These are phyloP conservation scores for Alternaria angustiovoidea DNA, from an alignment of 2,329 filamentous ascomycete species.

Conservation along the genomic window DNA sequence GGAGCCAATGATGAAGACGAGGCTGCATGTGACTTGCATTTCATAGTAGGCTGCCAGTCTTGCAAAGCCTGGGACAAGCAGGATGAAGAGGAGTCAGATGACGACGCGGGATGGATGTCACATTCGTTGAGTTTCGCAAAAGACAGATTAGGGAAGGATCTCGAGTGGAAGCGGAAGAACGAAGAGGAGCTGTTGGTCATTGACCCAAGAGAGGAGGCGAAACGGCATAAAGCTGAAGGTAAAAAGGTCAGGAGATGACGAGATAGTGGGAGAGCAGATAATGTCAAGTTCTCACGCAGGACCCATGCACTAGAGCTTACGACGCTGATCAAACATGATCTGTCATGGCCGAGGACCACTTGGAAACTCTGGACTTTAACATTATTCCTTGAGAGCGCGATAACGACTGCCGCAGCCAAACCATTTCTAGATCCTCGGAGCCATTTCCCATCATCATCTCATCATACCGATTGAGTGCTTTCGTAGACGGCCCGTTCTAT, in stretches of 20 bases:
- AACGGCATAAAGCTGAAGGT: slow-evolving; percentile 68
- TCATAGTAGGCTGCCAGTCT: slow-evolving; percentile 93
- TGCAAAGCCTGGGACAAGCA: slow-evolving; percentile 86
- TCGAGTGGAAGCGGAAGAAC: slow-evolving; percentile 88
- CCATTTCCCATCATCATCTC: background rate
- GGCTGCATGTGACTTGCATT: slow-evolving; percentile 87
- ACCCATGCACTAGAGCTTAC: background rate
- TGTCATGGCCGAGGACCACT: background rate
- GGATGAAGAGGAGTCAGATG: slow-evolving; percentile 65
- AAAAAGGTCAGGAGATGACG: slow-evolving; percentile 54
- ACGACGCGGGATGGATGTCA: slow-evolving; percentile 78
- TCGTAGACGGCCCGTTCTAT: background rate
- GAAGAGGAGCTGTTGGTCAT: slow-evolving; percentile 93
- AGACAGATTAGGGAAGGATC: slow-evolving; percentile 87
- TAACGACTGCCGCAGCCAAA: background rate
- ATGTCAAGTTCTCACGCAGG: slow-evolving; percentile 18
- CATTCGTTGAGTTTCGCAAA: slow-evolving; percentile 87
- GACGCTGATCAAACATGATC: background rate
- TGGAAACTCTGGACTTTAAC: background rate
- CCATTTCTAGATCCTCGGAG: background rate
- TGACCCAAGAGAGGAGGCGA: slow-evolving; percentile 85
- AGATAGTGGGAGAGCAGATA: slow-evolving; percentile 36
- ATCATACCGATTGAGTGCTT: background rate
- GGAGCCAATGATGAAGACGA: slow-evolving; percentile 43
- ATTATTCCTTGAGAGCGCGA: background rate